Evolutionary conservation across 352 stramenopile species (phyloP).

Genomic region (Thraustochytrium striatum): DNA sequence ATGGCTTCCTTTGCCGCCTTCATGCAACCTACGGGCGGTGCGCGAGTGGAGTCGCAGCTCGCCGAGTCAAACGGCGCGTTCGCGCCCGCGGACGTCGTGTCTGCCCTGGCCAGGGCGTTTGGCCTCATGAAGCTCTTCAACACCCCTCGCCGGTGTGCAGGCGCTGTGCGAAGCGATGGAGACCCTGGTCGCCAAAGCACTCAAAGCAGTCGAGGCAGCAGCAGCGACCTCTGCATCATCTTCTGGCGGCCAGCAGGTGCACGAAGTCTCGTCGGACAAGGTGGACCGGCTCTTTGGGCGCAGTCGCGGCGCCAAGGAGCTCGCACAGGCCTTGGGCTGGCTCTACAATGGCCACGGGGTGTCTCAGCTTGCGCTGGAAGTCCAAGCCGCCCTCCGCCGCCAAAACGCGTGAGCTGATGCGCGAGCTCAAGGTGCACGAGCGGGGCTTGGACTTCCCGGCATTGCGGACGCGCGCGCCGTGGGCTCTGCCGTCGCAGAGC

Average conservation of each 20-base stretch:
- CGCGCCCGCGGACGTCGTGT: neutral
- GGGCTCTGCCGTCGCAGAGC: neutral
- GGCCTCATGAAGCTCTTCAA: constrained; percentile 4
- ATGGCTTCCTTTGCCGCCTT: constrained; percentile 50
- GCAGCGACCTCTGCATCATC: too few species aligned
- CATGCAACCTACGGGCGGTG: constrained; percentile 23
- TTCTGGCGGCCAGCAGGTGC: too few species aligned
- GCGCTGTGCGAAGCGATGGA: too few species aligned
- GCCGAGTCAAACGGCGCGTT: too few species aligned
- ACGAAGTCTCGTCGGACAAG: neutral
- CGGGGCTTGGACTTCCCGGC: constrained; percentile 1
- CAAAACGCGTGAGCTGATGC: neutral
- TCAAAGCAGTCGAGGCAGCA: too few species aligned
- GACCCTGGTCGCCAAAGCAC: too few species aligned
- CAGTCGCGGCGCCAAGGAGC: constrained; percentile 1
- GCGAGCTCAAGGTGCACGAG: constrained; percentile 16
- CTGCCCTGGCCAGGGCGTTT: neutral
- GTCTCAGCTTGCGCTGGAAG: neutral
- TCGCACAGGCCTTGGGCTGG: constrained; percentile 2
- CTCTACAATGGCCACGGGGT: neutral
- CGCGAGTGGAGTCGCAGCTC: too few species aligned
- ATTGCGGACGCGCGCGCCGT: constrained; percentile 23
- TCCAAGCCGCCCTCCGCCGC: too few species aligned
- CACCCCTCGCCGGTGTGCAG: neutral
- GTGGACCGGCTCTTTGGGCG: neutral